phyloP scores from a whole-genome alignment of 345 rosid species.

The Brassica carinata region DNA sequence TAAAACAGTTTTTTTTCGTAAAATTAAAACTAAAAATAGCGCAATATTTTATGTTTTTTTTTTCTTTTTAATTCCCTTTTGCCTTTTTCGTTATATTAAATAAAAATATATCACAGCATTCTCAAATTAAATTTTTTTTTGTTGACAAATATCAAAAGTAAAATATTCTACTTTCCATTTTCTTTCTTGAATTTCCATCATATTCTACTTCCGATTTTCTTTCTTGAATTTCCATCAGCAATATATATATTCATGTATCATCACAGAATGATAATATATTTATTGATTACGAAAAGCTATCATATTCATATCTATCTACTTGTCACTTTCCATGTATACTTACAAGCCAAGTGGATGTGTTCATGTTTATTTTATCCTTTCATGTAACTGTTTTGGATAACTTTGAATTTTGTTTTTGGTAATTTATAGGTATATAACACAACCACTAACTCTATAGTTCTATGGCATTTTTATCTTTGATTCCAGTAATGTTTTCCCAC shows the following conservation, averaged over 20 bases:
- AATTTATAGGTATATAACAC: slow-evolving; percentile 7
- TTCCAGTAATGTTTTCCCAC: background rate
- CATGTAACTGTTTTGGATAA: slow-evolving; percentile 22
- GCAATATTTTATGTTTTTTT: background rate
- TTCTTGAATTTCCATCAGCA: background rate
- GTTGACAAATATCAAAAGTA: background rate
- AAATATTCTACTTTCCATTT: background rate
- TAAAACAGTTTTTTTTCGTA: background rate
- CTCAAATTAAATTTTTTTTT: background rate
- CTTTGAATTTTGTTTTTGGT: background rate
- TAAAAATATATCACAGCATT: background rate
- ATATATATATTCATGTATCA: background rate
- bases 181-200: background rate
- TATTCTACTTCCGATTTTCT: background rate
- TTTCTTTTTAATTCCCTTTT: too few species aligned
- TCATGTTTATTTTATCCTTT: background rate
- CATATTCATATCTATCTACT: background rate
- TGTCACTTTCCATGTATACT: background rate
- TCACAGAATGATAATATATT: background rate
- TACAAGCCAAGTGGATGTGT: background rate
- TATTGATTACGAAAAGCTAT: background rate
- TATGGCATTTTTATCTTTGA: background rate
- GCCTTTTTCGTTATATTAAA: background rate
- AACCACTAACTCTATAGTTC: slow-evolving; percentile 14
- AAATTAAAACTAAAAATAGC: background rate